Evolutionary conservation across 2,329 filamentous ascomycete genomes (phyloP), one percentile per base, ranked within the genome.

Genomic region (Zymoseptoria ardabiliae): DNA sequence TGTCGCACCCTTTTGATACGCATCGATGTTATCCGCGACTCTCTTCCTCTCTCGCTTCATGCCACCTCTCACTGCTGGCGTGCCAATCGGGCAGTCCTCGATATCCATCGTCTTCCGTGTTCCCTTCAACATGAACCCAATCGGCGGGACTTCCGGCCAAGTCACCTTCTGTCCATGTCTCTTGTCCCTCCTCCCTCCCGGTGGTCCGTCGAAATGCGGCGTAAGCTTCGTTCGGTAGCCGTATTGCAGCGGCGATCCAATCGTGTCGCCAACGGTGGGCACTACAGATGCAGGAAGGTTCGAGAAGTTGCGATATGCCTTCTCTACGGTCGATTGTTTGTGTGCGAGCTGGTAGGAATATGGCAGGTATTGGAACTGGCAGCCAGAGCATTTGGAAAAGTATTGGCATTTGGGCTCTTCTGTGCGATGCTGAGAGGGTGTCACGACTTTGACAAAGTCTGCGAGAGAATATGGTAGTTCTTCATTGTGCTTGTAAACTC

Each of bases 171-270:
- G 78, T 60, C 82, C 79, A 60, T 82, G 74, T 58, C 75, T 68
- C 60, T 77, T 76, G 62, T 80, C 75, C 67, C 79, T 70, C 67
- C 76, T 68, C 68, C 80, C 72, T 59, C 77, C 74, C 22, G 85
- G 84, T 1, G 91, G 90, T 0, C 85, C 89, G 71, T 96, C 89
- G 71, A 97, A 99, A 75, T 99, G 94, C 25, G 94, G 94, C 19
- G 94, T 99, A 65, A 99, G 82, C 77, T 99, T 99, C 20, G 94
- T 99, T 57, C 94, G 85, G 78, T 99, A 99, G 58, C 88, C 89
- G 74, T 95, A 97, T 75, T 96, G 87, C 62, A 96, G 75, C 2
- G 94, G 94, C 50, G 90, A 96, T 53, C 89, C 89, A 69, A 97
- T 91, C 8, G 94, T 99, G 65, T 95, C 89, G 54, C 81, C 83